Evolutionary conservation across 2,329 filamentous ascomycete species (phyloP), one percentile per base, ranked within the genome.

Genomic region (Ophiognomonia clavigignenti-juglandacearum): DNA sequence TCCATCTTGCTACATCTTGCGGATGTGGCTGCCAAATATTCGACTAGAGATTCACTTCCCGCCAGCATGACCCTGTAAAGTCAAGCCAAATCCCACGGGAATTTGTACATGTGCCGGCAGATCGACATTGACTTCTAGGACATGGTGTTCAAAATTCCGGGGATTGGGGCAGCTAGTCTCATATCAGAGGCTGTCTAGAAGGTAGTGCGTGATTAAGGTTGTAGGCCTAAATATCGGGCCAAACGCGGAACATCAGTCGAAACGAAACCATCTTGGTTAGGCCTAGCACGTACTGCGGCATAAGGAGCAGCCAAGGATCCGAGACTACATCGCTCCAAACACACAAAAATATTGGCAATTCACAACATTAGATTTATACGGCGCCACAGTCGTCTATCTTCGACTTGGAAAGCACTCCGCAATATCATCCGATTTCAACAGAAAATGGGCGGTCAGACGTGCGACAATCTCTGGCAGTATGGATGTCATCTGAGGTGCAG

Each of bases 231-330:
- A 34, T n/a, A 48, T 48, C 46, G 41, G 46, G 46, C 46, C 46
- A 48, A 48, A 48, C 46, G 20, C 34, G 29, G 19, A 44, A 45
- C 27, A 45, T 48, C 46, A 48, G 46, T 48, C 29, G 41, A 48
- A 45, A 48, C 46, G 29, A 48, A 40, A 45, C 46, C 46, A 40
- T 35, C 24, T 23, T 13, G 26, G 38, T 36, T 45, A 46, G 36
- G n/a, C 43, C 36, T 4, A 34, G 36, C 36, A 45, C 13, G 26
- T 7, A 7, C 13, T 7, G 7, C 26, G 41, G 46, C 41, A 45
- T 45, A 26, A 39, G 41, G 32, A 26, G 29, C 36, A 34, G 24
- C 36, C 42, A 43, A 40, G 36, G 11, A 34, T 42, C 39, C 39
- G 39, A 35, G 26, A 7, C 7, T 7, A 13, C 14, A 32, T 14